Evolutionary conservation across 441 rosid species (phyloP).

Genomic region (Erodium trifolium): DNA sequence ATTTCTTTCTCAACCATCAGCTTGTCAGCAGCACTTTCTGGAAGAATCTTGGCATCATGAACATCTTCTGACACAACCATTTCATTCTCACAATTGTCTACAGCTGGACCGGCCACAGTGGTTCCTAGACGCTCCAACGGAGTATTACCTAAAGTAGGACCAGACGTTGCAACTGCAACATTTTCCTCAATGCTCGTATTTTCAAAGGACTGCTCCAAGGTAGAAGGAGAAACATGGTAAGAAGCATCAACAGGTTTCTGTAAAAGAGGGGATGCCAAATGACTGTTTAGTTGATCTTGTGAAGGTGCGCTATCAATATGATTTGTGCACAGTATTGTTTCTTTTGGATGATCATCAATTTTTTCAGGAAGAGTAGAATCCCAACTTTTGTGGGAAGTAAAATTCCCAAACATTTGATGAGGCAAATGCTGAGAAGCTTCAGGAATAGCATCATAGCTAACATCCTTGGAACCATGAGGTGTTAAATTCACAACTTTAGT

Average conservation of each 20-base stretch:
- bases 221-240: conserved; percentile 22
- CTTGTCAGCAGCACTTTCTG: conserved; percentile 22
- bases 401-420: conserved; percentile 45
- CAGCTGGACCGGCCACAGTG: conserved; percentile 20
- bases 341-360: conserved; percentile 33
- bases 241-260: conserved; percentile 31
- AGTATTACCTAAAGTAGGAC: conserved; percentile 20
- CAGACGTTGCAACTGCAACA: conserved; percentile 16
- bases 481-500: conserved; percentile 37
- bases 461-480: conserved; percentile 33
- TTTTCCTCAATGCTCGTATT: conserved; percentile 25
- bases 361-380: conserved; percentile 31
- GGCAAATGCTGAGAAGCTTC: conserved; percentile 42
- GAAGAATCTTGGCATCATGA: conserved; percentile 26
- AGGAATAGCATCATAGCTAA: conserved; percentile 31
- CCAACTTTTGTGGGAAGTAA: conserved; percentile 33
- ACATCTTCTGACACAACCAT: conserved; percentile 20
- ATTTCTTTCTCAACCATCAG: conserved; percentile 31
- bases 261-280: conserved; percentile 23
- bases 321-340: conserved; percentile 28
- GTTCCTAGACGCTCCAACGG: conserved; percentile 19
- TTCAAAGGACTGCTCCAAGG: conserved; percentile 29
- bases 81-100: conserved; percentile 30
- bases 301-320: conserved; percentile 29
- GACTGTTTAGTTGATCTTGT: conserved; percentile 26